Conservation (phyloP, 495 filamentous ascomycete species). For the Pseudevernia furfuracea region DNA sequence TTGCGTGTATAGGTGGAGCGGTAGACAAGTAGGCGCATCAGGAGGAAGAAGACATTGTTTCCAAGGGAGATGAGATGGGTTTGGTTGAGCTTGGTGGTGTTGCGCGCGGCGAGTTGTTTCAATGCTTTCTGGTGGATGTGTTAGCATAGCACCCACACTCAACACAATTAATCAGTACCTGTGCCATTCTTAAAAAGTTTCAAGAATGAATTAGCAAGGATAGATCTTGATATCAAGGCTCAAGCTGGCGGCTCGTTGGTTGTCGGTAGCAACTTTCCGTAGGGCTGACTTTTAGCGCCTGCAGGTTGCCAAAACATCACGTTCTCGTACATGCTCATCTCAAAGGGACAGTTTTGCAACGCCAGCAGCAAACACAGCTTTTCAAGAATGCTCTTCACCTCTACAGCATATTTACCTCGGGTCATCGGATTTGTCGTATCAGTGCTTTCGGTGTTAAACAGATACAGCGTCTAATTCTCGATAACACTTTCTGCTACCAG, state of each 20-base stretch:
- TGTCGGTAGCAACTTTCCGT: conserved; percentile 12
- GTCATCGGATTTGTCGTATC: background rate
- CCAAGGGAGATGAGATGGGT: conserved; percentile 66
- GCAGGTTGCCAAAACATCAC: conserved; percentile 21
- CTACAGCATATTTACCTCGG: background rate
- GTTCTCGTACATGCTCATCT: background rate
- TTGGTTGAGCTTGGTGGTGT: conserved; percentile 62
- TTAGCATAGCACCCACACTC: background rate
- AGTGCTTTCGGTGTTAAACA: background rate
- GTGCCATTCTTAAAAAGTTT: background rate
- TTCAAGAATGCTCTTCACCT: conserved; percentile 6
- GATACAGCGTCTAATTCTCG: conserved; percentile 4
- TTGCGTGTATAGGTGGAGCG: conserved; percentile 41
- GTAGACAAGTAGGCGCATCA: conserved; percentile 59
- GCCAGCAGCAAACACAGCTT: conserved; percentile 4
- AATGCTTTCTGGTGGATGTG: conserved; percentile 65
- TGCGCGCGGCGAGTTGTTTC: conserved; percentile 82
- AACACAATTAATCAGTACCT: conserved; percentile 1
- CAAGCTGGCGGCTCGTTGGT: conserved; percentile 12
- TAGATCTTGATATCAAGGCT: background rate
- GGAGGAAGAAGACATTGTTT: conserved; percentile 65
- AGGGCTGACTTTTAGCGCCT: conserved; percentile 9
- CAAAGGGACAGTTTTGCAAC: background rate
- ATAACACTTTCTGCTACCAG: background rate
- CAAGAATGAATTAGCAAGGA: background rate